Conservation (phyloP, 2,329 filamentous ascomycete species). For the Chrysosporium keratinophilum region DNA sequence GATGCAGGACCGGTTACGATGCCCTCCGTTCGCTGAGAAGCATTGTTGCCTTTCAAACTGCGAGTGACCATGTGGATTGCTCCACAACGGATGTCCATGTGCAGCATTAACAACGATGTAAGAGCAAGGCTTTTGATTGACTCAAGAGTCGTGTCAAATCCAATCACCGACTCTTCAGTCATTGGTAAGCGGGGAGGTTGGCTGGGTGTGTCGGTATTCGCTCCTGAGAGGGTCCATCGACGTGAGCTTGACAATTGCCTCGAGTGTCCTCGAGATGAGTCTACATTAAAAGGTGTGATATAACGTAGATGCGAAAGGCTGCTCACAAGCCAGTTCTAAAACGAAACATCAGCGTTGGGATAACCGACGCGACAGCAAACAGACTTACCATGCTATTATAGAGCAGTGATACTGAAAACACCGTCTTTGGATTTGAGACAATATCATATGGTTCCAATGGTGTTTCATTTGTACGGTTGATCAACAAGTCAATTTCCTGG, state of each 20-base stretch:
- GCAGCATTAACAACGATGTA: constrained; percentile 71
- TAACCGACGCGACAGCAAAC: not conserved
- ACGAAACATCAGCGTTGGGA: not conserved
- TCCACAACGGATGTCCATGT: constrained; percentile 78
- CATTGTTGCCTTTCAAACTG: constrained; percentile 50
- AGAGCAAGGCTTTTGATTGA: constrained; percentile 72
- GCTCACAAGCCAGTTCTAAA: constrained; percentile 72
- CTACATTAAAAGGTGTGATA: constrained; percentile 68
- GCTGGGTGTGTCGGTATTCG: constrained; percentile 45
- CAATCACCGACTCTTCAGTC: constrained; percentile 71
- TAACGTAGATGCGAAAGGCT: constrained; percentile 73
- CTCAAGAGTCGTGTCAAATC: constrained; percentile 76
- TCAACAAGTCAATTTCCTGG: constrained; percentile 45
- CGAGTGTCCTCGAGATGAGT: constrained; percentile 43
- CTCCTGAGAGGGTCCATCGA: constrained; percentile 66
- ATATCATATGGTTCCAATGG: constrained; percentile 68
- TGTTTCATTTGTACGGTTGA: constrained; percentile 46
- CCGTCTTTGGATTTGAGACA: constrained; percentile 77
- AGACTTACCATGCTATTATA: constrained; percentile 73
- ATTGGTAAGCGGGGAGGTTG: constrained; percentile 73
- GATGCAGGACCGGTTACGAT: constrained; percentile 40
- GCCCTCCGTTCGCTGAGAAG: constrained; percentile 22
- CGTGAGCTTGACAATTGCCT: constrained; percentile 43
- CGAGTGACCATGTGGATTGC: constrained; percentile 67
- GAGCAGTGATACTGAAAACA: constrained; percentile 73